phyloP scores from a whole-genome alignment of 805 yeast species.

The Tetrapisispora taiwanensis region DNA sequence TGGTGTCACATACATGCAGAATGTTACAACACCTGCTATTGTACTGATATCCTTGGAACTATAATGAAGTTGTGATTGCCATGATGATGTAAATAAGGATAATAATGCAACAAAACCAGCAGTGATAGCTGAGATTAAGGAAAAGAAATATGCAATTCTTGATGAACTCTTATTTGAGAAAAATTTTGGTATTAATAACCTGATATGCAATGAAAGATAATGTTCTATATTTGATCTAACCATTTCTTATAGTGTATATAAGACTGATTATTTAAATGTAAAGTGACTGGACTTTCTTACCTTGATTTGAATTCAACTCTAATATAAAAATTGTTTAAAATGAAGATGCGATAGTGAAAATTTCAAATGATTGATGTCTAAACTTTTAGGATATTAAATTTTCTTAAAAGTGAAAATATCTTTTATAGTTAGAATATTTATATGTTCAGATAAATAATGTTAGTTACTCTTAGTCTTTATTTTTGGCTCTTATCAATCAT shows the following conservation, averaged over 20 bases:
- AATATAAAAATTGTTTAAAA: no score
- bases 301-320: no score
- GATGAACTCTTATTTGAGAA: constrained; percentile 35
- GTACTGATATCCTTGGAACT: constrained; percentile 60
- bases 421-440: no score
- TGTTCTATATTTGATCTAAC: constrained; percentile 22
- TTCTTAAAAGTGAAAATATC: no score
- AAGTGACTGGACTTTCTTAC: no score
- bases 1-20: constrained; percentile 77
- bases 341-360: no score
- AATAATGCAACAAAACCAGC: constrained; percentile 79
- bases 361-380: no score
- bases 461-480: no score
- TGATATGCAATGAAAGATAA: constrained; percentile 36
- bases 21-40: constrained; percentile 60
- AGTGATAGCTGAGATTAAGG: constrained; percentile 56
- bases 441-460: no score
- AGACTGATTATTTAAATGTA: background rate
- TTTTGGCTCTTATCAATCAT: no score
- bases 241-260: constrained; percentile 7
- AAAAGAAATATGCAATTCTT: constrained; percentile 42
- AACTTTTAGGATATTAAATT: no score
- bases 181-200: constrained; percentile 33
- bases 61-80: constrained; percentile 49
- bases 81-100: constrained; percentile 65